Conservation (phyloP, 495 filamentous ascomycete species). For the Jackrogersella multiformis region DNA sequence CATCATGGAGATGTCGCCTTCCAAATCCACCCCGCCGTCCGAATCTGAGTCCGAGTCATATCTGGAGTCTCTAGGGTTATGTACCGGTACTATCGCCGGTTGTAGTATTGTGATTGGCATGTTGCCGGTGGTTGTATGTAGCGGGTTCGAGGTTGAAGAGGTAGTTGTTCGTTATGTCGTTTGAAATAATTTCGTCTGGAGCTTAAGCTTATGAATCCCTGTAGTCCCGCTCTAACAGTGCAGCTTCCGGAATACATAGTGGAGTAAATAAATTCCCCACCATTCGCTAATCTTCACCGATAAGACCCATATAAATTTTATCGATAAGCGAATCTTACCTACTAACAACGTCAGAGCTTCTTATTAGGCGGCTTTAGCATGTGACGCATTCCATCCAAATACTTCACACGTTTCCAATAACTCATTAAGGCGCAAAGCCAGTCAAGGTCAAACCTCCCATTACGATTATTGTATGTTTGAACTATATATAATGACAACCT, state of each 20-base stretch:
- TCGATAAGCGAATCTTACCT: constrained; percentile 27
- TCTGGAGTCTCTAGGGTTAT: constrained; percentile 9
- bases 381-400: constrained; percentile 24
- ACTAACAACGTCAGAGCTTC: background rate
- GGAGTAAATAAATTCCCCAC: too few species aligned
- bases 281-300: background rate
- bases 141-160: background rate
- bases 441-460: background rate
- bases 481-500: constrained; percentile 15
- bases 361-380: constrained; percentile 26
- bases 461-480: background rate
- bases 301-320: too few species aligned
- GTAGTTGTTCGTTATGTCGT: background rate
- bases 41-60: constrained; percentile 39
- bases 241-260: too few species aligned
- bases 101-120: constrained; percentile 49
- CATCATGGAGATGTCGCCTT: constrained; percentile 68
- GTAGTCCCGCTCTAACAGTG: constrained; percentile 17
- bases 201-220: constrained; percentile 22
- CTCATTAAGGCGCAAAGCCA: background rate
- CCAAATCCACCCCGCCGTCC: constrained; percentile 67
- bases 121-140: background rate
- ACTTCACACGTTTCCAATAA: background rate
- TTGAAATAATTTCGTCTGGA: constrained; percentile 30
- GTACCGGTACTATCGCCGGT: constrained; percentile 30